Base-by-base conservation (phyloP, 805 yeast genomes). In the Teunomyces funiuensis region DNA sequence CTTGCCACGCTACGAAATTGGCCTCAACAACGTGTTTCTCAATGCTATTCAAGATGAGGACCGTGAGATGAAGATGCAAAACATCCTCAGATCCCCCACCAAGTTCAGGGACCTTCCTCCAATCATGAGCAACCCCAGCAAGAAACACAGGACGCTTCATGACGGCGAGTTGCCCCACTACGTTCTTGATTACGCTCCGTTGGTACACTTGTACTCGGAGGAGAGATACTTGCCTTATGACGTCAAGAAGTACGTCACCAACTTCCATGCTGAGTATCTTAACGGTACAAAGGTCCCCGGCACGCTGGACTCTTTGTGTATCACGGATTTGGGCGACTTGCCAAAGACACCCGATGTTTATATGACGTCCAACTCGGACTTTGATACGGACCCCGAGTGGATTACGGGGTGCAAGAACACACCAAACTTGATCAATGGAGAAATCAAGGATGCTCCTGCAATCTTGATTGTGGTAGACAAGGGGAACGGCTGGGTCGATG, bases 401-500 rank as follows among this genome's bases (percentile, higher is more conserved):
- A 73, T 91, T 40, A 83, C 96, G 0, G 97, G 97, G 0, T 53
- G 52, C 18, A 57, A 67, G 16, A 84, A 84, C 53, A 69, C 73
- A 40, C 97, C 97, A 2, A 80, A 79, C 38, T 65, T 83, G 30
- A 74, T 80, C 40, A 79, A 81, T 20, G 97, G 97, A 0, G 75
- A 74, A 41, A 82, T 88, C 18, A 67, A 70, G 40, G 65, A 82
- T 49, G 97, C 95, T 0, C 95, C 97, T 0, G 90, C 95, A 0
- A 74, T 83, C 0, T 61, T 90, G 22, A 74, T 91, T 17, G 90
- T 88, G 1, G 90, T 87, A 0, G 97, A 91, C 56, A 90, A 89
- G 58, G 97, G 96, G 2, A 85, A 88, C 51, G 96, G 96, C 3
- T 83, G 93, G 88, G 85, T 90, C 0, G 99, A 91, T 60, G 88